Base-by-base conservation (phyloP, 805 yeast genomes). In the Candida lessepsii region DNA sequence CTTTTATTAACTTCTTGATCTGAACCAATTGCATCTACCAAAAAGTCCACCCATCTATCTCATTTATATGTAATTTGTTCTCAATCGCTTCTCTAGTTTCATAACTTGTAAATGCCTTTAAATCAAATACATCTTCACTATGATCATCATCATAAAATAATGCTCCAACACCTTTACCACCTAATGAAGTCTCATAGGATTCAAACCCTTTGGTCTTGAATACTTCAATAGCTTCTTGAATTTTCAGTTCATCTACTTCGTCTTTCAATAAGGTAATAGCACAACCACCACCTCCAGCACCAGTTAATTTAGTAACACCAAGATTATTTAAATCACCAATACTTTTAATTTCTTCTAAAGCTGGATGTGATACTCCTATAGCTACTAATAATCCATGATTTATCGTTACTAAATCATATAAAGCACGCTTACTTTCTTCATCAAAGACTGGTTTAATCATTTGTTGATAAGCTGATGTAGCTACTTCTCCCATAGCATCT, bases 231-330 rank as follows among this genome's bases (percentile, higher is more conserved):
- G 73, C 70, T 3, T 62, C 56, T 9, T 66, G 58, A 6, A 76
- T 57, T 3, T 56, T 60, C 2, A 50, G 57, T 14, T 60, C 68
- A 1, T 52, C 50, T 1, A 59, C 63, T 2, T 65, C 69, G 29
- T 75, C 79, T 35, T 76, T 67, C 11, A 90, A 69, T 27, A 93
- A 63, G 0, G 98, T 93, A 41, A 93, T 83, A 9, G 98, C 96
- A 69, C 99, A 93, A 2, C 99, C 99, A 37, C 99, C 99, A 15
- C 99, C 99, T 25, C 99, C 99, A 0, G 99, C 99, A 29, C 99
- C 99, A 0, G 99, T 93, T 40, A 93, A 73, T 60, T 93, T 93
- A 0, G 99, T 91, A 42, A 84, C 80, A 6, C 99, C 99, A 13
- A 93, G 60, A 3, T 67, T 57, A 41, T 78, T 52, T 37, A 71